Conservation (phyloP, 352 stramenopile species). For the Phytophthora hibernalis region DNA sequence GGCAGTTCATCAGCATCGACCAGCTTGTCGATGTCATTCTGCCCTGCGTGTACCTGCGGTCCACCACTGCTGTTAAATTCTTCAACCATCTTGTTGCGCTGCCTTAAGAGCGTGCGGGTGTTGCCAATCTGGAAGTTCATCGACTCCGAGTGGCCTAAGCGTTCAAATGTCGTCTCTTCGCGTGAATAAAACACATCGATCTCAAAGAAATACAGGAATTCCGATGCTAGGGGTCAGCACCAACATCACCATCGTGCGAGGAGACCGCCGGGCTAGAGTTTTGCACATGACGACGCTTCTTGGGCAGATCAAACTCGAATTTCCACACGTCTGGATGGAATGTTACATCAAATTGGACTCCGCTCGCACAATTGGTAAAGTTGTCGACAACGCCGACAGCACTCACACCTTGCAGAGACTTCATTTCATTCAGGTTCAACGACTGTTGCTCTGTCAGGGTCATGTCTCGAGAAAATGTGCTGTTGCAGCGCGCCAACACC, state of each 20-base stretch:
- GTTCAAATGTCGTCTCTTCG: constrained; percentile 67
- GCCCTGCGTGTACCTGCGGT: constrained; percentile 26
- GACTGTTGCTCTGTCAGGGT: constrained; percentile 55
- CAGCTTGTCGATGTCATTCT: constrained; percentile 57
- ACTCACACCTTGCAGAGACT: constrained; percentile 73
- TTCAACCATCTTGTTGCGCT: constrained; percentile 83
- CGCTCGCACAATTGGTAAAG: constrained; percentile 42
- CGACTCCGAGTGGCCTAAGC: constrained; percentile 72
- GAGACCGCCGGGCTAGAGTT: constrained; percentile 33
- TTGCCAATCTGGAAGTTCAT: constrained; percentile 90
- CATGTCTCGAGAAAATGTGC: constrained; percentile 78
- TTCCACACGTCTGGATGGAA: constrained; percentile 92
- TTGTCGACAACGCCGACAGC: constrained; percentile 69
- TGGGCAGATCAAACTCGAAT: constrained; percentile 89
- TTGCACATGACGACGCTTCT: constrained; percentile 83
- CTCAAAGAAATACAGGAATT: constrained; percentile 90
- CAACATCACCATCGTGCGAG: constrained; percentile 27
- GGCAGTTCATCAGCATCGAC: constrained; percentile 60
- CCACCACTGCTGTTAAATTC: constrained; percentile 42
- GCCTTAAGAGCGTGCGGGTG: constrained; percentile 82
- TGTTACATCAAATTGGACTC: constrained; percentile 80
- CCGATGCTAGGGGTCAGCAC: constrained; percentile 49
- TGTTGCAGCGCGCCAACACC: constrained; percentile 85
- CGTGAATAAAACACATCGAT: constrained; percentile 82
- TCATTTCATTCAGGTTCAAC: constrained; percentile 69